phyloP scores from a whole-genome alignment of 495 filamentous ascomycete genomes.

The Hyaloscypha hepaticicola region DNA sequence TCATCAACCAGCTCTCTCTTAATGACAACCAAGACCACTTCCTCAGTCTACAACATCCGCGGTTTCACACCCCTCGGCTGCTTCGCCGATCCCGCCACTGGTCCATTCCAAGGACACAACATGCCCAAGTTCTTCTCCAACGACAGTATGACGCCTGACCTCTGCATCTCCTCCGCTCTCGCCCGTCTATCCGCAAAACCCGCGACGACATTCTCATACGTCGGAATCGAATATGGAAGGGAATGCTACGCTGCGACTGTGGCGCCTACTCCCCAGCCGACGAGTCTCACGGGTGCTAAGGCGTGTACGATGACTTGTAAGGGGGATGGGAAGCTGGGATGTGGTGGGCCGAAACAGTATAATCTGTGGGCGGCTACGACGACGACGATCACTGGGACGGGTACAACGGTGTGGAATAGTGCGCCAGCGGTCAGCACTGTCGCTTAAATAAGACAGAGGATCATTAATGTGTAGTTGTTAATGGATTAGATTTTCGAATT shows the following conservation, averaged over 20 bases:
- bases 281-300: slow-evolving; percentile 7
- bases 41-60: slow-evolving; percentile 5
- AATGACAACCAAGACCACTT: not conserved
- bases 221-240: slow-evolving; percentile 28
- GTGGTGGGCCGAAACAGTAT: slow-evolving; percentile 29
- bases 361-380: slow-evolving; percentile 28
- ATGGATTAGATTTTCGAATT: not conserved
- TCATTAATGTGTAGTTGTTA: too few species aligned
- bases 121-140: slow-evolving; percentile 20
- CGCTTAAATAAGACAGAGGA: not conserved
- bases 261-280: slow-evolving; percentile 21
- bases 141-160: slow-evolving; percentile 26
- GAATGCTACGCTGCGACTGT: slow-evolving; percentile 23
- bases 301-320: slow-evolving; percentile 34
- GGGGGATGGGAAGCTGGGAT: slow-evolving; percentile 30
- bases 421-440: slow-evolving; percentile 13
- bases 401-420: not conserved
- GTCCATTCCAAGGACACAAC: slow-evolving; percentile 34
- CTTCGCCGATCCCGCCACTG: slow-evolving; percentile 27
- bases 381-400: slow-evolving; percentile 14
- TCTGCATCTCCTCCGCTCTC: slow-evolving; percentile 20
- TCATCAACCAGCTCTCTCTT: not conserved
- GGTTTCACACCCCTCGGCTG: slow-evolving; percentile 27
- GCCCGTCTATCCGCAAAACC: slow-evolving; percentile 1
- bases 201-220: slow-evolving; percentile 21